phyloP scores from a whole-genome alignment of 2,329 filamentous ascomycete species.

The Fusarium sp. region DNA sequence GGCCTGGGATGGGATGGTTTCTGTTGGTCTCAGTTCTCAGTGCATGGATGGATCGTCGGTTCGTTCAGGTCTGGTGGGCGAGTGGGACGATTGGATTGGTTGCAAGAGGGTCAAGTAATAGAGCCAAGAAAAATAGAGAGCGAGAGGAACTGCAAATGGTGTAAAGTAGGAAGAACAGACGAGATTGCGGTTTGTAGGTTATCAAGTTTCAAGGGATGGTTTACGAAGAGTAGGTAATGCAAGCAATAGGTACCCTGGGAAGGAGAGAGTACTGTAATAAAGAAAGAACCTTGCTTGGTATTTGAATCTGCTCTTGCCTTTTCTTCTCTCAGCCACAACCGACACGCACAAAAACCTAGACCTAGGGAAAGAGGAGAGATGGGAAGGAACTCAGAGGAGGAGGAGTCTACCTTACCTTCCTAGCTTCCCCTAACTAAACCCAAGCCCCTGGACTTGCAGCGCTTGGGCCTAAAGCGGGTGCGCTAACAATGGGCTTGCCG shows the following conservation, averaged over 20 bases:
- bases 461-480: slow-evolving; percentile 46
- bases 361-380: slow-evolving; percentile 10
- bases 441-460: slow-evolving; percentile 29
- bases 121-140: slow-evolving; percentile 32
- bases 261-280: neutral
- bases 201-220: slow-evolving; percentile 23
- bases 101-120: slow-evolving; percentile 15
- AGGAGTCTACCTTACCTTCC: neutral
- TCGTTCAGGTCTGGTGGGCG: slow-evolving; percentile 29
- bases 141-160: slow-evolving; percentile 8
- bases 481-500: slow-evolving; percentile 41
- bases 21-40: slow-evolving; percentile 30
- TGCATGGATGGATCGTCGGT: slow-evolving; percentile 37
- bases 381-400: slow-evolving; percentile 4
- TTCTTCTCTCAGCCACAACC: neutral
- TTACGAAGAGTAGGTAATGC: neutral
- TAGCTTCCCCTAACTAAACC: slow-evolving; percentile 29
- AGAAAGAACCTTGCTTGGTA: slow-evolving; percentile 20
- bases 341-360: neutral
- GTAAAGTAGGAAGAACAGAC: slow-evolving; percentile 1
- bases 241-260: neutral
- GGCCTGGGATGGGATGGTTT: slow-evolving; percentile 8
- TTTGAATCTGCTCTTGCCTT: slow-evolving; percentile 17
- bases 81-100: slow-evolving; percentile 28
- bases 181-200: slow-evolving; percentile 25